A percentile compares a stretch with the other conserved stretches of the same genome.
Evolutionary conservation across 768 basidiomycete genomes (phyloP).

Genomic region (Stropharia rugosoannulata): DNA sequence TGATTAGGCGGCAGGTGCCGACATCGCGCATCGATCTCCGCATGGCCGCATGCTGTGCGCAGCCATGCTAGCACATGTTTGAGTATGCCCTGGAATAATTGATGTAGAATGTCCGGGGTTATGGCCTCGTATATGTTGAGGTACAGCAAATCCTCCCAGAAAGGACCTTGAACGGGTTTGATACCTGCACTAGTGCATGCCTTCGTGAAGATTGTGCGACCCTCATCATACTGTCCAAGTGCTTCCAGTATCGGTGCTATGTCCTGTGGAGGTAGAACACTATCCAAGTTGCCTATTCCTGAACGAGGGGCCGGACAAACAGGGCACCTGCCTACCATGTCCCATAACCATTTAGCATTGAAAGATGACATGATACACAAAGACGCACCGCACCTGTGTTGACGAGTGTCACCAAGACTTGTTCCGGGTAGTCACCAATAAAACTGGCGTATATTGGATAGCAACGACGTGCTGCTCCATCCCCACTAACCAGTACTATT

Average conservation of each 20-base stretch:
- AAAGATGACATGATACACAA: too few relatives aligned
- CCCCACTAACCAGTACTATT: neutral
- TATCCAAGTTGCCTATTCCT: too few relatives aligned
- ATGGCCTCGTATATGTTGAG: constrained; percentile 13
- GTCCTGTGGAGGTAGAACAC: too few relatives aligned
- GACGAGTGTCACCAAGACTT: neutral
- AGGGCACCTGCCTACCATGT: too few relatives aligned
- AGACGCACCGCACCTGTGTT: neutral
- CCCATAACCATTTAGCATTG: too few relatives aligned
- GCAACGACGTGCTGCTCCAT: neutral
- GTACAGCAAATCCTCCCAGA: constrained; percentile 14
- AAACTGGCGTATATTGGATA: neutral
- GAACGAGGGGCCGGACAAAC: too few relatives aligned
- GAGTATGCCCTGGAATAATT: constrained; percentile 18
- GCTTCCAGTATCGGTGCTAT: too few relatives aligned
- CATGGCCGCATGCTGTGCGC: neutral
- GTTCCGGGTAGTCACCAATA: constrained; percentile 1
- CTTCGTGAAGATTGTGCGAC: too few relatives aligned
- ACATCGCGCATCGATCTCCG: constrained; percentile 16
- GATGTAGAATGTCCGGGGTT: constrained; percentile 18
- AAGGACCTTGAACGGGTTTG: constrained; percentile 10
- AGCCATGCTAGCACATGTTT: too few relatives aligned
- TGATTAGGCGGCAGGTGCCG: constrained; percentile 31
- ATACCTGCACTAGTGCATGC: too few relatives aligned
- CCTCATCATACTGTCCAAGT: too few relatives aligned